Conservation (phyloP, 306 rosid genomes). For the Castanea crenata region DNA sequence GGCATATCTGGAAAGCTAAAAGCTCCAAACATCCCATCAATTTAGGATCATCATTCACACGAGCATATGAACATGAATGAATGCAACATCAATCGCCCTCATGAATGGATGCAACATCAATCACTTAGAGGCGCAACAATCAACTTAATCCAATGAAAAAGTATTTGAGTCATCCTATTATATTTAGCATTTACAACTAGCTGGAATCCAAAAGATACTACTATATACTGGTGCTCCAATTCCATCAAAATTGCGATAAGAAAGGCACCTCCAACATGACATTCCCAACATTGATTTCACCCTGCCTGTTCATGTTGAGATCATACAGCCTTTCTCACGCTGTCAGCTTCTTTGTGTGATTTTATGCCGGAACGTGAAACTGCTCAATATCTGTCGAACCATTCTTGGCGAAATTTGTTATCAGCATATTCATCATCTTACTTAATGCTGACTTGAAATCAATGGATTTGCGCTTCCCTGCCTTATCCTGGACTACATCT, state of each 20-base stretch:
- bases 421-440: conserved; percentile 54
- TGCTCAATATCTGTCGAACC: conserved; percentile 63
- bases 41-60: neutral
- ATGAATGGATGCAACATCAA: neutral
- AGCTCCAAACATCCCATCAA: neutral
- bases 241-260: neutral
- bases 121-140: neutral
- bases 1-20: neutral
- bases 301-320: neutral
- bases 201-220: neutral
- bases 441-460: conserved; percentile 48
- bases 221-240: neutral
- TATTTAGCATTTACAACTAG: neutral
- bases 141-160: conserved; percentile 3
- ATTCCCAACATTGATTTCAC: neutral
- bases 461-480: neutral
- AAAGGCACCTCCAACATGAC: conserved; percentile 2
- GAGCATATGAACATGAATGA: neutral
- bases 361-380: conserved; percentile 34
- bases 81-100: neutral
- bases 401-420: conserved; percentile 58
- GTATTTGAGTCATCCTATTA: neutral
- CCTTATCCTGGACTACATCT: conserved; percentile 5
- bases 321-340: conserved; percentile 14
- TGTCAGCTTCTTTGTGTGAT: neutral